Conservation (phyloP, 2,329 filamentous ascomycete genomes). For the Coniochaeta prunicola region DNA sequence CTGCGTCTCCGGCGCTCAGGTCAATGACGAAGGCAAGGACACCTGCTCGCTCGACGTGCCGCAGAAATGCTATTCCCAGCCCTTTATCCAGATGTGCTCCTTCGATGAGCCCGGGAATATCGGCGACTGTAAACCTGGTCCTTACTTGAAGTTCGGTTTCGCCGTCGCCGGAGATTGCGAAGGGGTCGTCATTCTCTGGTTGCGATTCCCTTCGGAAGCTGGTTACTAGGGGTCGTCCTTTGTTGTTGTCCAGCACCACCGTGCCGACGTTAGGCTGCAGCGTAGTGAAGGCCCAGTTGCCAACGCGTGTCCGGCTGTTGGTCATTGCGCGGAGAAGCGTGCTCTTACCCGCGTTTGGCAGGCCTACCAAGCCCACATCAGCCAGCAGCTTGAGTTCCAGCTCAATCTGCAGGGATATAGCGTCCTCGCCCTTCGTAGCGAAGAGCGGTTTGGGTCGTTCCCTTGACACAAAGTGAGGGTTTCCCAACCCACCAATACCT, state of each 20-base stretch:
- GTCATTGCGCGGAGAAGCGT: conserved; percentile 83
- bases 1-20: conserved; percentile 70
- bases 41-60: conserved; percentile 88
- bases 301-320: conserved; percentile 81
- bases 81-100: conserved; percentile 89
- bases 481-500: conserved; percentile 83
- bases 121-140: conserved; percentile 84
- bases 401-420: conserved; percentile 71
- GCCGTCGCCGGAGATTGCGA: conserved; percentile 30
- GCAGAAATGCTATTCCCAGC: conserved; percentile 82
- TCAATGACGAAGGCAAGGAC: conserved; percentile 94
- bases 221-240: conserved; percentile 57
- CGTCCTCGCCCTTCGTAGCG: conserved; percentile 77
- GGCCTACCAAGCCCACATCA: conserved; percentile 87
- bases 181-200: conserved; percentile 27
- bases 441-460: conserved; percentile 73
- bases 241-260: conserved; percentile 82
- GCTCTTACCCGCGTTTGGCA: conserved; percentile 94
- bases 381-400: conserved; percentile 92
- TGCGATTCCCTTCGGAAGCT: conserved; percentile 29
- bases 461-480: conserved; percentile 83
- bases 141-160: conserved; percentile 47
- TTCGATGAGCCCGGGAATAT: conserved; percentile 90
- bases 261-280: conserved; percentile 93
- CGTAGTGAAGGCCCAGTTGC: conserved; percentile 95